A percentile compares a stretch with the other conserved stretches of the same genome.
Evolutionary conservation across 352 stramenopile genomes (phyloP).

Genomic region (Blastocystis sp.): DNA sequence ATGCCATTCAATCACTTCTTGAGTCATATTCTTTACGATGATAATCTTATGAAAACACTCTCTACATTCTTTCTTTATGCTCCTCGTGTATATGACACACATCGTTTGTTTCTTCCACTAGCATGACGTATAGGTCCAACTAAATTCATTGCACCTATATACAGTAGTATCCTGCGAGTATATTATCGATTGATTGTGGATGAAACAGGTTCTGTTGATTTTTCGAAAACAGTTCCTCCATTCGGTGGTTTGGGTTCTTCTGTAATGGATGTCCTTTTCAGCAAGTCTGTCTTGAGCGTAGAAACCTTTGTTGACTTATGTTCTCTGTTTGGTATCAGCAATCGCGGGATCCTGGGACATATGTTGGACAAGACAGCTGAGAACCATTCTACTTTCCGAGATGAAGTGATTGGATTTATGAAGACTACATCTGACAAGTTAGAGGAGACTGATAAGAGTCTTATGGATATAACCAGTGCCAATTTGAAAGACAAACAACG

Average conservation of each 20-base stretch:
- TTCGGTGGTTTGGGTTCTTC: constrained; percentile 12
- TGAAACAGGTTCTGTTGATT: neutral
- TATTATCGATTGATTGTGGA: constrained; percentile 53
- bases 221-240: constrained; percentile 39
- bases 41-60: neutral
- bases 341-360: neutral
- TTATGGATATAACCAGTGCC: neutral
- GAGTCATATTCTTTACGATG: constrained; percentile 44
- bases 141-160: neutral
- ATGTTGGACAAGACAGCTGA: constrained; percentile 3
- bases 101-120: neutral
- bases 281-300: neutral
- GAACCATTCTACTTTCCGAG: neutral
- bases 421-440: neutral
- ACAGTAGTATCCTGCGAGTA: constrained; percentile 12
- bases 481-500: neutral
- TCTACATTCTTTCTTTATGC: constrained; percentile 61
- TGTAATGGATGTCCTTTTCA: constrained; percentile 26
- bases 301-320: neutral
- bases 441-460: constrained; percentile 30
- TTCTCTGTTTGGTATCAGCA: neutral
- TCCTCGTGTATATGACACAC: constrained; percentile 23
- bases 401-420: constrained; percentile 56
- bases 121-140: neutral
- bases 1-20: constrained; percentile 67